Percentiles rank a stretch among this genome's conserved stretches.
Evolutionary conservation across 2,329 filamentous ascomycete genomes (phyloP).

Genomic region (Fusarium chuoi): DNA sequence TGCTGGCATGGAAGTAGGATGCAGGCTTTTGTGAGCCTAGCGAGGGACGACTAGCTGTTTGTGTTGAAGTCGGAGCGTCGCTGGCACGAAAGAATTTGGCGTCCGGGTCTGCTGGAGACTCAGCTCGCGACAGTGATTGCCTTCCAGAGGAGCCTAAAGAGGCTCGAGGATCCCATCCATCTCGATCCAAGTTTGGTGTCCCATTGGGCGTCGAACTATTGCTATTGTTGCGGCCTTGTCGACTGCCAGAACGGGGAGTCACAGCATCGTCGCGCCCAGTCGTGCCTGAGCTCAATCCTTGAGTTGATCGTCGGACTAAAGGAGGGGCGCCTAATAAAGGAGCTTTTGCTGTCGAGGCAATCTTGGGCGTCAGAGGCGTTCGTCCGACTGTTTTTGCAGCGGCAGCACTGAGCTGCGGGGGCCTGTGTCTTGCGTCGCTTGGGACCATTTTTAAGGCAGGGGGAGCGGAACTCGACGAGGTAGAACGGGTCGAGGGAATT

Average conservation of each 20-base stretch:
- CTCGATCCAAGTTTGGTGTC: constrained; percentile 63
- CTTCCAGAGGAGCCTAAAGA: constrained; percentile 45
- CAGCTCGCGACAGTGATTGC: constrained; percentile 37
- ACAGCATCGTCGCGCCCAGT: constrained; percentile 51
- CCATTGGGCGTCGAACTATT: constrained; percentile 71
- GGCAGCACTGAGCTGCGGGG: constrained; percentile 74
- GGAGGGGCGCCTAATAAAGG: constrained; percentile 54
- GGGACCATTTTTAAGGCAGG: constrained; percentile 53
- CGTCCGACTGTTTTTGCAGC: constrained; percentile 64
- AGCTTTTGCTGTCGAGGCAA: constrained; percentile 56
- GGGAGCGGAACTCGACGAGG: constrained; percentile 41
- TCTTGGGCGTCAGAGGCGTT: constrained; percentile 65
- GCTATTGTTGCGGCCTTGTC: constrained; percentile 78
- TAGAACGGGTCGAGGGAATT: constrained; percentile 43
- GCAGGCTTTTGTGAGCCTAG: constrained; percentile 59
- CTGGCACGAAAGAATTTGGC: constrained; percentile 92
- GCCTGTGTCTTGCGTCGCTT: constrained; percentile 68
- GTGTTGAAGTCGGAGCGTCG: constrained; percentile 68
- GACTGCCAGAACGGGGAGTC: constrained; percentile 80
- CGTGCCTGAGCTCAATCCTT: constrained; percentile 11
- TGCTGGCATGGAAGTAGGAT: constrained; percentile 70
- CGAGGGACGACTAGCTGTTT: constrained; percentile 50
- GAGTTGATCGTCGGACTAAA: constrained; percentile 51
- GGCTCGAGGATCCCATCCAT: constrained; percentile 57
- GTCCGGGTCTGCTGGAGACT: constrained; percentile 44